Evolutionary conservation across 345 rosid genomes (phyloP), one percentile per base, ranked within the genome.

Genomic region (Lenwebbia sp.): DNA sequence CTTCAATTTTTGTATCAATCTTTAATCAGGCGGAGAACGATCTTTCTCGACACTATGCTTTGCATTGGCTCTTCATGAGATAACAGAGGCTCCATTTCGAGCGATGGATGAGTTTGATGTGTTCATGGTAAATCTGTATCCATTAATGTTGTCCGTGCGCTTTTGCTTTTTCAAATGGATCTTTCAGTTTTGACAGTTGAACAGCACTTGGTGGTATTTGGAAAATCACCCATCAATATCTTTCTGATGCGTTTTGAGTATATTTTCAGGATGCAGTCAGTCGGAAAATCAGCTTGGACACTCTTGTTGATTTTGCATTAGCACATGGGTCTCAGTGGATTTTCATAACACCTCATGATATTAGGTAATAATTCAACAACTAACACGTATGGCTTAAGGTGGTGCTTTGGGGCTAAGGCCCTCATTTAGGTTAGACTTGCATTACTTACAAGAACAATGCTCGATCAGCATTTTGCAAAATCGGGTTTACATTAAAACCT

Each of bases 101-200:
- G 99, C 99, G 2, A 97, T 97, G 99, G 99, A 96, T 76, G 99
- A 97, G 90, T 97, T 97, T 90, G 99, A 97, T 90, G 99, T n/a
- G n/a, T n/a, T 97, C 87, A 97, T 96, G 99, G 99, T 95, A 91
- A 91, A 86, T 75, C 25, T 85, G 84, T 49, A 47, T 30, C 14
- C 49, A 44, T 50, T 23, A 15, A 11, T 78, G 83, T 13, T 13
- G 76, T 54, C 37, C 21, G 12, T 86, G 37, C 40, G 23, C 51
- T 28, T 54, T 84, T 51, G 22, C 47, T 53, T 23, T 25, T 70
- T 26, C 33, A 40, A 23, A n/a, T 41, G 85, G 41, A 82, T n/a
- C 28, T 17, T 37, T 37, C 33, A 25, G 78, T 17, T 56, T 47
- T 51, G 55, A 49, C 53, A 50, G 22, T 82, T 6, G 41, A 82